Evolutionary conservation across 225 moss, liverwort and hornwort genomes (phyloP), one percentile per base, ranked within the genome.

Genomic region (Thuidium tamariscinum): DNA sequence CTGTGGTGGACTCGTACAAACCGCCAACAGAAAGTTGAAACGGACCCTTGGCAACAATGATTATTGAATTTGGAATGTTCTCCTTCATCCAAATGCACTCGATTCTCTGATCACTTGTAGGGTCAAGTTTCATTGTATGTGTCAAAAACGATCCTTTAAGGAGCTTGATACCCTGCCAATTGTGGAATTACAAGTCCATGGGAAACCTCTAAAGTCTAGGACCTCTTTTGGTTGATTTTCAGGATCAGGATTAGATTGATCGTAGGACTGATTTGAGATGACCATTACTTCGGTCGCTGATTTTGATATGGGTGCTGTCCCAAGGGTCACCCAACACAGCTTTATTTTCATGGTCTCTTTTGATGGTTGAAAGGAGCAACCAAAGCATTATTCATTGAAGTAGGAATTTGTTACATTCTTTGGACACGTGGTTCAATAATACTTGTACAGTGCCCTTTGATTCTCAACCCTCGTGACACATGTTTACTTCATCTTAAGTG

Each of bases 1-100:
- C 82, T 34, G 92, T 90, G 74, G 95, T 97, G 82, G 98, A 99
- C 93, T 90, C 94, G 36, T 90, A 89, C 75, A 87, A 83, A 41
- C 83, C 76, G n/a, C 80, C 88, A 16, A 82, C 76, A 74, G 84
- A 89, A 82, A 87, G 84, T 86, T 86, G 76, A 79, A 81, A 56
- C 42, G 32, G 36, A 74, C 88, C 52, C 71, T 88, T 63, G 77
- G 71, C 91, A 83, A 76, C 86, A 72, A 74, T 68, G 86, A 88
- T 83, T 60, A 81, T 48, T 71, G 86, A 68, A 89, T 60, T 87
- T 84, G 63, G 82, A 84, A 56, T 74, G 82, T 84, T 84, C 76
- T 68, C 80, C 61, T 87, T 42, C 83, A 86, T 83, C 81, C 85
- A 22, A 84, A 49, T 75, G 75, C 87, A 83, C 71, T 78, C 82